Evolutionary conservation across 352 stramenopile genomes (phyloP).

Genomic region (Discostella stelligera): DNA sequence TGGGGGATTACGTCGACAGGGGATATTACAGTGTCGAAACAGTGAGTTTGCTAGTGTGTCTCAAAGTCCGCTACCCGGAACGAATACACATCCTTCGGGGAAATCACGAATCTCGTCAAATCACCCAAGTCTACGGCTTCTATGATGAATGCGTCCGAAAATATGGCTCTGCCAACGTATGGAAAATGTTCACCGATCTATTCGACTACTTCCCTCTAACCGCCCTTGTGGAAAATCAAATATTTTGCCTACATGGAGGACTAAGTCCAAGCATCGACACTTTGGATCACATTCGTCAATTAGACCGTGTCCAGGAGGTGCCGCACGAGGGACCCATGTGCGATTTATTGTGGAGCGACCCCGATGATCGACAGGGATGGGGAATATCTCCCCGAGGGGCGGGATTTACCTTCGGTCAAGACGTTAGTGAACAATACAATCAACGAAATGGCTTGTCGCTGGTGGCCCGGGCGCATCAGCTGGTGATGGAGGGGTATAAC

Average conservation of each 20-base stretch:
- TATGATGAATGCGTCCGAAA: conserved; percentile 98
- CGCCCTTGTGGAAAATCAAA: conserved; percentile 92
- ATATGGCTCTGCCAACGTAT: conserved; percentile 98
- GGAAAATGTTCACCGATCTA: conserved; percentile 95
- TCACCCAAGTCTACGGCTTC: conserved; percentile 95
- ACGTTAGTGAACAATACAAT: conserved; percentile 98
- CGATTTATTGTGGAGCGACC: conserved; percentile 97
- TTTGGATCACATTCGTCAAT: conserved; percentile 91
- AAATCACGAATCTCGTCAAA: conserved; percentile 94
- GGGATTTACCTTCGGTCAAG: conserved; percentile 98
- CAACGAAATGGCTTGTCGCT: conserved; percentile 96
- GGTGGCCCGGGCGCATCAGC: conserved; percentile 96
- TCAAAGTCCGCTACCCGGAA: conserved; percentile 78
- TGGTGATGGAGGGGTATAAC: conserved; percentile 93
- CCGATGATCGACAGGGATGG: conserved; percentile 89
- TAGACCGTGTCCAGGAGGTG: conserved; percentile 94
- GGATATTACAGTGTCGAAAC: conserved; percentile 93
- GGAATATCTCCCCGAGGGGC: conserved; percentile 94
- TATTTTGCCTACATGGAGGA: conserved; percentile 95
- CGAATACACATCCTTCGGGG: conserved; percentile 79
- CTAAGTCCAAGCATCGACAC: conserved; percentile 84
- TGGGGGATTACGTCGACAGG: conserved; percentile 98
- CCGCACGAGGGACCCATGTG: conserved; percentile 97
- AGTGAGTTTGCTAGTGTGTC: conserved; percentile 77
- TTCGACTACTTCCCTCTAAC: conserved; percentile 96